phyloP scores from a whole-genome alignment of 1,139 yeast species.

The Kurtzmaniella quercitrusa region DNA sequence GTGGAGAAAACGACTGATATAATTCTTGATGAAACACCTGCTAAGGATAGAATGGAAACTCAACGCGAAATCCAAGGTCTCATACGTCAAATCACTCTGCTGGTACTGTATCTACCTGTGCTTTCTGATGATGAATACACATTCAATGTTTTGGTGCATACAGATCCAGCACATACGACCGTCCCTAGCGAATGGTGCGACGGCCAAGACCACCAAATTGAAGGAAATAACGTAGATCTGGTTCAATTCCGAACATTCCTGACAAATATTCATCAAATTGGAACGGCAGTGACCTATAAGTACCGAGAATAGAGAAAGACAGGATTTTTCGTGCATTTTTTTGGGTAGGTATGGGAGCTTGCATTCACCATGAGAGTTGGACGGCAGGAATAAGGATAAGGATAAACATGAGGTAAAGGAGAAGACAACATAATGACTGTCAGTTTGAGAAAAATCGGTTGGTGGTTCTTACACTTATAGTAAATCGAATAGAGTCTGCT shows the following conservation, averaged over 20 bases:
- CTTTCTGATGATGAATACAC: conserved; percentile 66
- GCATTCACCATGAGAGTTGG: no score
- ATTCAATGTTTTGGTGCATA: conserved; percentile 82
- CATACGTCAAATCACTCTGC: conserved; percentile 84
- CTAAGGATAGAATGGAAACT: conserved; percentile 45
- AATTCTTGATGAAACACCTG: conserved; percentile 9
- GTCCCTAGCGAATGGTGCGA: conserved; percentile 89
- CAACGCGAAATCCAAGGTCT: conserved; percentile 80
- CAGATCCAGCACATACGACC: conserved; percentile 55
- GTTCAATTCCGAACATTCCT: conserved; percentile 69
- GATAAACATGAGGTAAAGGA: not conserved
- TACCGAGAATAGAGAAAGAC: conserved; percentile 14
- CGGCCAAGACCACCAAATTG: conserved; percentile 54
- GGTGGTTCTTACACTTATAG: no score
- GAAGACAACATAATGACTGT: not conserved
- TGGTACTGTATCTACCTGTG: conserved; percentile 80
- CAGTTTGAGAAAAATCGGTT: no score
- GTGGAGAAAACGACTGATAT: conserved; percentile 36
- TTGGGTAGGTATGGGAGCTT: no score
- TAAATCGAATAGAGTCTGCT: no score
- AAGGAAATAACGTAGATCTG: conserved; percentile 53
- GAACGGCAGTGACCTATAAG: conserved; percentile 73
- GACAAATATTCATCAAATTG: conserved; percentile 68
- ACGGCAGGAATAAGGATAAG: not conserved
- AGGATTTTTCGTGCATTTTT: not conserved